These are phyloP conservation scores for Hebeloma cylindrosporum DNA, from an alignment of 768 basidiomycete genomes.

Conservation along the genomic window DNA sequence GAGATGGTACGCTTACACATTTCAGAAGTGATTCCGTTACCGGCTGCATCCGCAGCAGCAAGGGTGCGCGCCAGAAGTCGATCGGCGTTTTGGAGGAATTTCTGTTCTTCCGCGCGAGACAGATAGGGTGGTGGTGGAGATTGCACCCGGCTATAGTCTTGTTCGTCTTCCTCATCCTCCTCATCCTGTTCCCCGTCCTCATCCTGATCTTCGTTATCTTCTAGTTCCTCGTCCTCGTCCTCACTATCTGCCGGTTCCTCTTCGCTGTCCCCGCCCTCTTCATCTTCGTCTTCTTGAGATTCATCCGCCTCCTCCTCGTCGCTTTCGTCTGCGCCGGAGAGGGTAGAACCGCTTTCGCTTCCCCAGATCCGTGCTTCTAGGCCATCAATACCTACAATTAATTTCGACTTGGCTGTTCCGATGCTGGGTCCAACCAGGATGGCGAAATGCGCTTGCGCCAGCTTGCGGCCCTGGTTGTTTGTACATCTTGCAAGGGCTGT, in stretches of 20 bases:
- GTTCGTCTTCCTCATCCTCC: slow-evolving; percentile 9
- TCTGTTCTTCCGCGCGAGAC: slow-evolving; percentile 32
- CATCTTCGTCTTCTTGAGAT: slow-evolving; percentile 14
- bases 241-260: slow-evolving; percentile 21
- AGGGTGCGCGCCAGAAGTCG: slow-evolving; percentile 37
- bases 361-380: slow-evolving; percentile 53
- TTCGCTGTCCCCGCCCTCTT: slow-evolving; percentile 16
- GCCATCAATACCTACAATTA: slow-evolving; percentile 65
- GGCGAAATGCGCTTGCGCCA: slow-evolving; percentile 50
- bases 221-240: slow-evolving; percentile 20
- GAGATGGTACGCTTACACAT: slow-evolving; percentile 25
- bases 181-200: slow-evolving; percentile 9
- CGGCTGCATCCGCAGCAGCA: slow-evolving; percentile 32
- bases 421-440: slow-evolving; percentile 68
- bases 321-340: slow-evolving; percentile 21
- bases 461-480: background rate
- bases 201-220: slow-evolving; percentile 8
- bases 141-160: slow-evolving; percentile 1
- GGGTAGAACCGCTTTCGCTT: slow-evolving; percentile 25
- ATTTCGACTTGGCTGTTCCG: slow-evolving; percentile 57
- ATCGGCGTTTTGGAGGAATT: slow-evolving; percentile 34
- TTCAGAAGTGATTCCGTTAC: slow-evolving; percentile 37
- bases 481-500: slow-evolving; percentile 53
- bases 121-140: slow-evolving; percentile 14
- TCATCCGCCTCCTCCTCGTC: slow-evolving; percentile 30